Conservation (phyloP, 495 filamentous ascomycete species). For the Sordaria brevicollis region DNA sequence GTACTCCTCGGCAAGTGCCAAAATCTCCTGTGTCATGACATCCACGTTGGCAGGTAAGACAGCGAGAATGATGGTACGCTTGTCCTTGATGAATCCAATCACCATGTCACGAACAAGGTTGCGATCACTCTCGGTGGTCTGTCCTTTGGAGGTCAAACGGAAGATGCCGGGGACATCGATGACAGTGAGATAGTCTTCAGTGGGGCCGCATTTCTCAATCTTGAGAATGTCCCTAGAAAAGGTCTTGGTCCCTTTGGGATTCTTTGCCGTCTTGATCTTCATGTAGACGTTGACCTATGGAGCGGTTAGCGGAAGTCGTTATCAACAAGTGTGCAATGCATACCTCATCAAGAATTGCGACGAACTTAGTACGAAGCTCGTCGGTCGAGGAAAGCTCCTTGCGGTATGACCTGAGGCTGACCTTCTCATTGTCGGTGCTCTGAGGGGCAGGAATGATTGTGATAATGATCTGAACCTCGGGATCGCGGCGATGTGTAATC, state of each 20-base stretch:
- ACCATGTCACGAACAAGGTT: constrained; percentile 45
- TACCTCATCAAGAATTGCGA: constrained; percentile 17
- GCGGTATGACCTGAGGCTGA: constrained; percentile 8
- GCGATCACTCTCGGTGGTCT: constrained; percentile 38
- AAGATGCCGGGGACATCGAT: constrained; percentile 59
- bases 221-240: constrained; percentile 46
- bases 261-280: constrained; percentile 19
- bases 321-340: neutral
- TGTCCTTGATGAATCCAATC: constrained; percentile 32
- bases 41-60: constrained; percentile 52
- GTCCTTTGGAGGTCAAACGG: constrained; percentile 37
- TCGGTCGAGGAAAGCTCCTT: constrained; percentile 1
- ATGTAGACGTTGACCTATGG: constrained; percentile 24
- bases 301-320: neutral
- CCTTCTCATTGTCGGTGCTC: constrained; percentile 9
- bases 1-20: constrained; percentile 39
- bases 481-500: constrained; percentile 33
- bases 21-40: constrained; percentile 50
- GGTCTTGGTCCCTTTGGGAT: constrained; percentile 6
- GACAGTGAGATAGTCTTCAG: constrained; percentile 46
- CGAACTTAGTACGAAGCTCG: constrained; percentile 10
- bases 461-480: constrained; percentile 16
- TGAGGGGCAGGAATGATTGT: constrained; percentile 32
- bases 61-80: constrained; percentile 45
- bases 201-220: constrained; percentile 46